Evolutionary conservation across 2,329 filamentous ascomycete genomes (phyloP), one percentile per base, ranked within the genome.

Genomic region (Verticillium tricorpus): DNA sequence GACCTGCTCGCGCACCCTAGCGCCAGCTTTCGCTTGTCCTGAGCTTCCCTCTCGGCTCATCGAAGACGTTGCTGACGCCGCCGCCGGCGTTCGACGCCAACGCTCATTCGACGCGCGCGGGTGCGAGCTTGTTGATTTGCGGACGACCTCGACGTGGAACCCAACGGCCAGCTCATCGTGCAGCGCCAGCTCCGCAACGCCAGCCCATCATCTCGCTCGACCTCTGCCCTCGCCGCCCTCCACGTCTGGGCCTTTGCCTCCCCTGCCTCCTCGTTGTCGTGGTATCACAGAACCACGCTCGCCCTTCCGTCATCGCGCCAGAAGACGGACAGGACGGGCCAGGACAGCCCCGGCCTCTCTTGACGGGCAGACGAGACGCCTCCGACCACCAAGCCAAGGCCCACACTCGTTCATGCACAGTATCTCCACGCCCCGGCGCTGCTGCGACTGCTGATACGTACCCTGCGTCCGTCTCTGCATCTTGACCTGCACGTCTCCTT

Each of bases 321-420:
- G 19, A 22, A 52, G 9, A 25, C 45, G 32, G 55, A n/a, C 50
- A 55, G 50, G 50, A 22, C 50, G 15, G 32, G 32, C 15, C 31
- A 15, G 37, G 35, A 45, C 32, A 39, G 22, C 22, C 7, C 22
- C 19, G 25, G 57, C 57, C 19, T 52, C 19, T 52, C 19, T 52
- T 52, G 45, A 52, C n/a, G 17, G 19, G 45, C 45, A 25, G 45
- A 22, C 45, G n/a, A 52, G n/a, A 14, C 45, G 45, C 12, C 45
- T 52, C 45, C 19, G 45, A 52, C 45, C 19, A 52, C 45, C 4
- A 52, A n/a, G 45, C 45, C 45, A 52, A 52, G 67, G 65, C 63
- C 69, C 68, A 71, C 69, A 64, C 65, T 71, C 70, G 71, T 73
- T 70, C 70, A 73, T 74, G 71, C 71, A 73, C 64, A 66, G 69